Base-by-base conservation (phyloP, 225 moss, liverwort and hornwort species). In the Physcomitrium patens region DNA sequence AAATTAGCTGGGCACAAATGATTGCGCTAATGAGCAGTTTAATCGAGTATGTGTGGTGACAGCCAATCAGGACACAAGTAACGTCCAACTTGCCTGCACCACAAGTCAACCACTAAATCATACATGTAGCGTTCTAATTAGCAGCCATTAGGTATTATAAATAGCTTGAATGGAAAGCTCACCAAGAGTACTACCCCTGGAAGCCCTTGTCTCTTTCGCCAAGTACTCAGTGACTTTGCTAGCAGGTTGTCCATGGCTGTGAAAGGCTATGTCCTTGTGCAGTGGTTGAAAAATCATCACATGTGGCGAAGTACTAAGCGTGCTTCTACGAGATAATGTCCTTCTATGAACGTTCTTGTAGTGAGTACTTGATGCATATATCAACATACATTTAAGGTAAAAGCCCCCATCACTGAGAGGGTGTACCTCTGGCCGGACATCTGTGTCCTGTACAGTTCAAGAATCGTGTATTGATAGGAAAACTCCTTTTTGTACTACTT, bases 251-350 rank as follows among this genome's bases (percentile, higher is more conserved):
- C 61, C 62, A 63, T 22, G 37, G 10, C 16, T 51, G 12, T 49
- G 1, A 5, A 60, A 37, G 62, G 63, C 63, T 23, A 23, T 50
- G 19, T 18, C 31, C 52, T 65, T 44, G 44, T 4, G 54, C n/a
- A 74, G 65, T 74, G 65, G 64, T 8, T 42, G 24, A 44, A 43
- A 65, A 26, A 23, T 54, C 45, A 19, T 42, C 16, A 9, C 65
- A 74, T 65, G 74, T 65, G 74, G 65, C 46, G 12, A 65, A 65
- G 56, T 23, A 64, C 53, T 53, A 37, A 17, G 24, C 12, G 13
- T 47, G 59, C 12, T 46, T 26, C 44, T 70, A 58, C 58, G 17
- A n/a, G 50, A 62, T 18, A 49, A 49, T 31, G 60, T 48, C 31
- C 72, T 61, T 49, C 3, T 37, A 37, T 37, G 31, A 37, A 37